Conservation (phyloP, 495 filamentous ascomycete species). For the Neurospora cerealis region DNA sequence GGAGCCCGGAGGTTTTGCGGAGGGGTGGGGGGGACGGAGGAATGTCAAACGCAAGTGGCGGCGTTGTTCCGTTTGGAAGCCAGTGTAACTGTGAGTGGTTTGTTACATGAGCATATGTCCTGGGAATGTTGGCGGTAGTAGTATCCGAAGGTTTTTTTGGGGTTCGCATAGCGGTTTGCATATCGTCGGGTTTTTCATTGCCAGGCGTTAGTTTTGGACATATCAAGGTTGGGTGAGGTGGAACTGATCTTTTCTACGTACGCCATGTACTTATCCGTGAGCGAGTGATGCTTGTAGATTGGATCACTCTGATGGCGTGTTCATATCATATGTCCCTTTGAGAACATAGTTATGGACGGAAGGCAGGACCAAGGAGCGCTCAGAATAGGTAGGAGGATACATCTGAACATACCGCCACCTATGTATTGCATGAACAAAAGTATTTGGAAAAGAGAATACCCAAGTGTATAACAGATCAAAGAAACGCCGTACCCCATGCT, state of each 20-base stretch:
- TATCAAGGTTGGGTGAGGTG: not conserved
- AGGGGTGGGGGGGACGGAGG: not conserved
- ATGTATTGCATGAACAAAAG: not conserved
- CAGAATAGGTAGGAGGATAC: too few relatives aligned
- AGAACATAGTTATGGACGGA: not conserved
- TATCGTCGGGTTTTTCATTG: not conserved
- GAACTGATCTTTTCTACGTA: not conserved
- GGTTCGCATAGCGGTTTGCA: not conserved
- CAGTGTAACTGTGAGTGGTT: constrained; percentile 23
- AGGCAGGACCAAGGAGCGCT: too few relatives aligned
- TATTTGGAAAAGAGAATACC: not conserved
- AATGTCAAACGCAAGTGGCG: not conserved
- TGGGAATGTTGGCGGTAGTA: not conserved
- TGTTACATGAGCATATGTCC: constrained; percentile 6
- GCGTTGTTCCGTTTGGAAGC: constrained; percentile 9
- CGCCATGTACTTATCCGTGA: not conserved
- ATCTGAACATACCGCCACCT: not conserved
- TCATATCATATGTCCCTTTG: not conserved
- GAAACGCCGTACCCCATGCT: not conserved
- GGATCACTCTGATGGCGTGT: not conserved
- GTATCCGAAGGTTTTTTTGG: not conserved
- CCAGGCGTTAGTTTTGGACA: not conserved
- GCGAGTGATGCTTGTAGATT: not conserved
- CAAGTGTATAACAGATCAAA: not conserved
- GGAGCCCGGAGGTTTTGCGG: not conserved